Evolutionary conservation across 2,329 filamentous ascomycete genomes (phyloP), one percentile per base, ranked within the genome.

Genomic region (Fusarium sp.): DNA sequence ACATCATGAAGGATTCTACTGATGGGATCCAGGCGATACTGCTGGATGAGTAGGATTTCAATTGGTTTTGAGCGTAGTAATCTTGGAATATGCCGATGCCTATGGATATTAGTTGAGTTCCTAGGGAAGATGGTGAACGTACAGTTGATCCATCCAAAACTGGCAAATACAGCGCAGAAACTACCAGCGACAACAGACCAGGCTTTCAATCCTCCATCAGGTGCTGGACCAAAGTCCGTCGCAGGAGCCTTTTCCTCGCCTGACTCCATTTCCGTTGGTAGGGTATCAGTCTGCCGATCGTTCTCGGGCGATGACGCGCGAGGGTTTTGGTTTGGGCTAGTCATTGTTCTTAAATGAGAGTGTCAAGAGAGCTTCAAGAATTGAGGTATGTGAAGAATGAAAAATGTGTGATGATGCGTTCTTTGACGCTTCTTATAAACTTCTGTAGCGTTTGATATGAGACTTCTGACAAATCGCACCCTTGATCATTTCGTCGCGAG

Each of bases 91-190:
- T 65, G 2, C 62, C 62, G 1, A 65, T 65, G 30, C 62, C 62
- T 65, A 4, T n/a, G 1, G 0, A 1, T 11, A 24, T 65, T 4
- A 65, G 18, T 11, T n/a, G 9, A 2, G 6, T 29, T 13, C 16
- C 14, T 6, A 18, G 16, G 1, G 2, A 2, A 6, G 20, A 1
- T 12, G 0, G 11, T 4, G 4, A 29, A 24, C 46, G 1, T 9
- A 65, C 62, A 65, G 3, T 65, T 65, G 11, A 65, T 60, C 61
- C 62, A 65, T 0, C 62, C 62, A 1, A 65, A 65, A 44, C 62
- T 65, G 2, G 53, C 62, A 47, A 65, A 60, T 0, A 60, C 61
- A 0, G 62, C 62, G 1, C 37, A 65, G 32, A 65, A 65, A 2
- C 62, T 46, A 0, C 62, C 62, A 0, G 46, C 30, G 1, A 65